Base-by-base conservation (phyloP, 371 early-diverging fungal species). In the Actinomortierella ambigua region DNA sequence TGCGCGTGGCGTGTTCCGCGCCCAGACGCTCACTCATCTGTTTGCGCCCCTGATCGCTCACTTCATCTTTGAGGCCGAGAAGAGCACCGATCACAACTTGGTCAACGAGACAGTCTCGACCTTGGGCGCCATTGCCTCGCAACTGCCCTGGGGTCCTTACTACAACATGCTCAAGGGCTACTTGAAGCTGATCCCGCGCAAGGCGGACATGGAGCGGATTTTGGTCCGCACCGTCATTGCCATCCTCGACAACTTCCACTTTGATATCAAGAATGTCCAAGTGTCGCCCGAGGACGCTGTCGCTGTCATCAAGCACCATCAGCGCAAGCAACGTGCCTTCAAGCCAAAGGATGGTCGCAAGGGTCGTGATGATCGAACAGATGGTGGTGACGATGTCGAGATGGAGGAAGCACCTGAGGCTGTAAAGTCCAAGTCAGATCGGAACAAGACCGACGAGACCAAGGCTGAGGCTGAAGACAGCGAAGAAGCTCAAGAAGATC, bases 221-320 rank as follows among this genome's bases (percentile, higher is more conserved):
- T 77, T 93, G 58, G 87, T 94, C 29, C 86, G 95, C 26, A 81
- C 91, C 0, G 81, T 97, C 11, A 86, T 92, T 59, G 79, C 88
- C 11, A 80, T 97, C 44, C 68, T 98, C 52, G 96, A 97, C 55
- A 85, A 85, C 27, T 98, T 97, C 86, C 94, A 94, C 65, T 96
- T 94, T 77, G 90, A 95, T 65, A 60, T 94, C 44, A 84, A 83
- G 47, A 52, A 80, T 14, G 83, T 85, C 15, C 71, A 79, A 44
- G 69, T 85, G 2, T 68, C 78, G 14, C 41, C 61, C 6, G 67
- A 69, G 51, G 63, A 69, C 17, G 65, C 61, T 43, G 46, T 70
- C 14, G 63, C 66, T 20, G 63, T 63, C 43, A 64, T 56, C n/a
- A 59, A 57, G 26, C 62, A 75, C 18, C 7, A 23, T 17, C n/a